Evolutionary conservation across 192 early-diverging fungal species (phyloP).

Genomic region (Backusella westeae): DNA sequence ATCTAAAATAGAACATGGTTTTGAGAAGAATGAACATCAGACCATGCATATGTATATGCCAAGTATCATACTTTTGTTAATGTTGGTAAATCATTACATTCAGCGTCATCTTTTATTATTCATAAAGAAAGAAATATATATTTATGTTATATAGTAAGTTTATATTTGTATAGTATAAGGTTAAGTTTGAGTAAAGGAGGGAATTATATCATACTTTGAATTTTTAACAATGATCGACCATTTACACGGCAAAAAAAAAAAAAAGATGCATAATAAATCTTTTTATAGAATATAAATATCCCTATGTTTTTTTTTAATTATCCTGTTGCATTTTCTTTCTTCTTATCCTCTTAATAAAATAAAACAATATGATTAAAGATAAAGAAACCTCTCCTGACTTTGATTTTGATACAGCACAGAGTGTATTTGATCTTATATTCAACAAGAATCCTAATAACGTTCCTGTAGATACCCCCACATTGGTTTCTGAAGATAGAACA

Average conservation of each 20-base stretch:
- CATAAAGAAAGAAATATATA: neutral
- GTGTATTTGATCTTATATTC: neutral
- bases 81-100: neutral
- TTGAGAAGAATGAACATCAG: too few relatives aligned
- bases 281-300: neutral
- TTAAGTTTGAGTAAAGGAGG: neutral
- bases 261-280: neutral
- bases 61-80: too few relatives aligned
- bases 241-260: neutral
- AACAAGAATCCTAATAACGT: constrained; percentile 1
- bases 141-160: neutral
- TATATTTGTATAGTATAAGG: too few relatives aligned
- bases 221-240: neutral
- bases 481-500: neutral
- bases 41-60: too few relatives aligned
- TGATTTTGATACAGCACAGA: neutral
- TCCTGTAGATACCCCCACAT: neutral
- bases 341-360: neutral
- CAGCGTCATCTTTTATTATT: neutral
- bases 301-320: neutral
- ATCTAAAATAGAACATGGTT: too few relatives aligned
- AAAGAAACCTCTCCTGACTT: neutral
- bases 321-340: neutral
- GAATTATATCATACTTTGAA: neutral
- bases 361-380: neutral